Percentiles rank a stretch among this genome's conserved stretches.
phyloP scores from a whole-genome alignment of 225 moss, liverwort and hornwort species.

The Polytrichum formosum region DNA sequence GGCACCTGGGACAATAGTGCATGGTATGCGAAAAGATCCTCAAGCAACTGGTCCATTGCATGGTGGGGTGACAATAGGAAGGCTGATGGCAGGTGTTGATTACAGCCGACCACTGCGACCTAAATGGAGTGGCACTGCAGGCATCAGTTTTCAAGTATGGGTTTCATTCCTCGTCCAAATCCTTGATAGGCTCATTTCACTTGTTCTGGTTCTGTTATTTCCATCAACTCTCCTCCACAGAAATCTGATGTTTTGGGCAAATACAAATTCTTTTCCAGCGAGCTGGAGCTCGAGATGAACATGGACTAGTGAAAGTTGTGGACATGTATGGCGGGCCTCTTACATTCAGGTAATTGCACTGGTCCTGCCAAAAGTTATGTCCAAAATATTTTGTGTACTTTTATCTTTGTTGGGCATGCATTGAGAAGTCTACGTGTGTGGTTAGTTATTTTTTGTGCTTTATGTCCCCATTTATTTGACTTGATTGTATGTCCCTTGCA shows the following conservation, averaged over 20 bases:
- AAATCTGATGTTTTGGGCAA: not conserved
- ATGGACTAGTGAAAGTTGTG: conserved; percentile 82
- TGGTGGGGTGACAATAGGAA: conserved; percentile 97
- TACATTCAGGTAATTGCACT: conserved; percentile 74
- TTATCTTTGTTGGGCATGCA: too few species aligned
- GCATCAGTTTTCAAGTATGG: conserved; percentile 91
- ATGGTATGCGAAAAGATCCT: conserved; percentile 86
- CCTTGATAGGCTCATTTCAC: not conserved
- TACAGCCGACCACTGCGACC: conserved; percentile 91
- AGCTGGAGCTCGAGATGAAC: conserved; percentile 98
- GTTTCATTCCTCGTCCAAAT: not conserved
- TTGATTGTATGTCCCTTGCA: conserved; percentile 18
- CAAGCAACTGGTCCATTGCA: conserved; percentile 82
- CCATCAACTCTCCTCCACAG: conserved; percentile 1
- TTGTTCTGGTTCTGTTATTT: not conserved
- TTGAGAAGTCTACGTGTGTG: too few species aligned
- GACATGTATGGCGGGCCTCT: conserved; percentile 95
- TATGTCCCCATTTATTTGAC: too few species aligned
- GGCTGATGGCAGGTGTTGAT: conserved; percentile 92
- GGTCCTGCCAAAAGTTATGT: too few species aligned
- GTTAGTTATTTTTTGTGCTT: too few species aligned
- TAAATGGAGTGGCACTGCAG: conserved; percentile 95
- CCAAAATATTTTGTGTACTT: too few species aligned
- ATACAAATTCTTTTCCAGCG: conserved; percentile 40
- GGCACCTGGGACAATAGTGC: conserved; percentile 94